Evolutionary conservation across 768 basidiomycete genomes (phyloP), one percentile per base, ranked within the genome.

Genomic region (Pisolithus albus): DNA sequence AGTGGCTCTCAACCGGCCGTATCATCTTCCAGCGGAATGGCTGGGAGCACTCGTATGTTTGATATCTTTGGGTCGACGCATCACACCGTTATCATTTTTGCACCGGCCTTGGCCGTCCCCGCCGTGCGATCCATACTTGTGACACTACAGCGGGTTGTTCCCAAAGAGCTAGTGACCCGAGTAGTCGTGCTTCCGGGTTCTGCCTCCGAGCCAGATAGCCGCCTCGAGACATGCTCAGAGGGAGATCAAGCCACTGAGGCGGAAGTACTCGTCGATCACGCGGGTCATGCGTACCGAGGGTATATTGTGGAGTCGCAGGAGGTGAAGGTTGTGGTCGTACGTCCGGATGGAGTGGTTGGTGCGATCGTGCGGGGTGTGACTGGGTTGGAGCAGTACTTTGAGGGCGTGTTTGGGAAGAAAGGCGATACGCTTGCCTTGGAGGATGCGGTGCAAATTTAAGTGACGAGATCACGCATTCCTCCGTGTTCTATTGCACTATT

Each of bases 81-180:
- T 36, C 76, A 77, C 55, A 74, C 75, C 2, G 68, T 74, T 26
- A 64, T 78, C 21, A 58, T 78, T 16, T 75, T 77, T 49, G 54
- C 63, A 32, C 52, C 56, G 28, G 51, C 59, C 52, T 32, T 46
- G 24, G 7, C 7, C n/a, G 24, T 21, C 23, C 46, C 46, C n/a
- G 47, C 23, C 16, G 41, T 44, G 6, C 42, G 15, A 26, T 23
- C 15, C 10, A 23, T 44, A 15, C 23, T 44, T 7, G 18, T 2
- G 15, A 7, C 15, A 2, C 23, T 26, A 15, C 3, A 24, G 9
- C 42, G 15, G 13, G 7, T 26, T 13, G 13, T 34, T 11, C 11
- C 34, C 11, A 23, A 44, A 7, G 23, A 44, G 8, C 13, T 26
- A 26, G 42, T 24, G 19, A 44, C 13, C 5, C 23, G 19, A 9